These are phyloP conservation scores for Naegleria gruberi DNA, from an alignment of 208 protist species.

Conservation along the genomic window DNA sequence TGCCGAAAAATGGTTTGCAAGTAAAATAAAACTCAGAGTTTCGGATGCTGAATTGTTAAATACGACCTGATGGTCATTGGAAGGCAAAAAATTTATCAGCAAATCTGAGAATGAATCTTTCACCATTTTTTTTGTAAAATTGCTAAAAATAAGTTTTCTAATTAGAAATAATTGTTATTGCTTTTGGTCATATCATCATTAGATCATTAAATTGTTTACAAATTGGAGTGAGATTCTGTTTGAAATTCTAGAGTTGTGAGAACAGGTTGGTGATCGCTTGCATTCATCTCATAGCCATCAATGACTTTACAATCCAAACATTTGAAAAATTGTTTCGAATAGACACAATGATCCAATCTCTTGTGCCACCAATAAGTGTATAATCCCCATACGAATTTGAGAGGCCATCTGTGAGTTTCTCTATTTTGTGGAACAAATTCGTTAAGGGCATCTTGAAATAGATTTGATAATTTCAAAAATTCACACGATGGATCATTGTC, in stretches of 20 bases:
- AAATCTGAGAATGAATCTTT: no score
- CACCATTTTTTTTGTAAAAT: no score
- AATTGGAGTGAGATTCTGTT: no score
- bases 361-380: not conserved
- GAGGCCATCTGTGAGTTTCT: not conserved
- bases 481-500: not conserved
- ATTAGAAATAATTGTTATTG: no score
- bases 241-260: not conserved
- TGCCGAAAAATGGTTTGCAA: no score
- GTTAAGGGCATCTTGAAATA: not conserved
- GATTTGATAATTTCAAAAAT: not conserved
- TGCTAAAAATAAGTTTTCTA: no score
- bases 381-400: not conserved
- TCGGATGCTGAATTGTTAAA: no score
- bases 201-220: no score
- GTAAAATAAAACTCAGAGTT: no score
- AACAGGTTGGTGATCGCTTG: not conserved
- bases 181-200: no score
- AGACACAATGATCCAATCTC: not conserved
- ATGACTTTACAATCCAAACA: not conserved
- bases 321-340: not conserved
- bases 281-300: not conserved
- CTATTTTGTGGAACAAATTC: not conserved
- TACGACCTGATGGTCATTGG: no score
- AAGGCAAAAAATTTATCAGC: no score